Evolutionary conservation across 2,329 filamentous ascomycete genomes (phyloP), one percentile per base, ranked within the genome.

Genomic region (Xylariaceae sp.): DNA sequence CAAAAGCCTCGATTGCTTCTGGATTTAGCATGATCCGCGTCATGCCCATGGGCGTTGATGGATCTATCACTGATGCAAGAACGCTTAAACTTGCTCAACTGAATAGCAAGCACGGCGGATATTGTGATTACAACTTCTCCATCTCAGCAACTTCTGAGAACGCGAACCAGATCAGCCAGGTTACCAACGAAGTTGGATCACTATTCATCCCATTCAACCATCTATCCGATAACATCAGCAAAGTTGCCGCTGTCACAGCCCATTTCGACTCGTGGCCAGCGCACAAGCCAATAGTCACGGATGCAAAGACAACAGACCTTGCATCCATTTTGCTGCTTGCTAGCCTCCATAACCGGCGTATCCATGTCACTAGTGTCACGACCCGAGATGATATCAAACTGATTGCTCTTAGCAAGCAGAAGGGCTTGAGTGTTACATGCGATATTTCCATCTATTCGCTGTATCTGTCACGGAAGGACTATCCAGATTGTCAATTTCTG

Each of bases 131-230:
- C 76, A 92, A 92, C 75, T 81, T 89, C 71, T 89, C 88, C 19
- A 83, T 92, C 59, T 81, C 84, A 36, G 87, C 86, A 30, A 89
- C 87, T 21, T 85, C 85, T 8, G 78, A 78, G 59, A 92, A 92
- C 67, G 81, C 86, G 15, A 82, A 87, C 61, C 85, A 90, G 72
- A 86, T 92, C 66, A 85, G 83, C 65, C 80, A 85, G 60, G 79
- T 91, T 52, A 83, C 84, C 16, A 77, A 80, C 46, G 87, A 91
- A 61, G 88, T 92, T 52, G 88, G 88, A 26, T 89, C 88, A 18
- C 77, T 92, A 41, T 92, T 90, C 74, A 88, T 92, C 58, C 88
- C 88, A 13, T 92, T 92, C 77, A 89, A 92, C 71, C 81, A 89
- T 69, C 75, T 91, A 22, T 88, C 86, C 55, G 87, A 87, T 63